Evolutionary conservation across 257 asterid genomes (phyloP), one percentile per base, ranked within the genome.

Genomic region (Salvia splendens): DNA sequence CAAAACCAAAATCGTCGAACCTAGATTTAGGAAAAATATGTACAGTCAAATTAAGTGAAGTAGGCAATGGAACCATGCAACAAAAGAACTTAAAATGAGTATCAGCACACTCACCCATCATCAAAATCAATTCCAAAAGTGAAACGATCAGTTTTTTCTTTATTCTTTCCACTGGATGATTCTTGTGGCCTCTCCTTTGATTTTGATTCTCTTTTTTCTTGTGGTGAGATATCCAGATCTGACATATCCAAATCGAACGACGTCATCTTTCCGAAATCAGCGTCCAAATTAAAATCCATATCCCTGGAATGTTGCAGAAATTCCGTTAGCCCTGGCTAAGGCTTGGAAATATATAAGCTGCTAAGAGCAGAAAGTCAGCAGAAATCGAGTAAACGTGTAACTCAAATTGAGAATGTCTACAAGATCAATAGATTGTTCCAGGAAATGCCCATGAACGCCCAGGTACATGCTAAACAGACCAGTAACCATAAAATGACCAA

Each of bases 221-320:
- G 91, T 52, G 86, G 79, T 53, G 97, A 84, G 73, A 86, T 80
- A 75, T 83, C 98, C 66, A 89, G 73, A 76, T 87, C 96, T 41
- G 97, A 48, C 81, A 89, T 83, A 81, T 90, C 99, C 73, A 93
- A 63, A 55, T 84, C 80, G 87, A 88, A 90, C 43, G 96, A 88
- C 32, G 95, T 42, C 9, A 93, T 55, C 78, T 90, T 93, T 42
- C 92, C 97, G 53, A 90, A 93, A 74, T 84, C 95, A 77, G 81
- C 85, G 74, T 86, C 95, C 76, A 90, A 84, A 71, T 81, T 81
- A 73, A 93, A 93, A 76, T 93, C 96, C 83, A 88, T 76, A 70
- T 88, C 91, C 95, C 99, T 93, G 92, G 69, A 78, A 68, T 43
- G 61, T 73, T 5, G 32, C 55, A 75, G 67, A 79, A 83, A 56